Conservation (phyloP, 345 rosid genomes). For the Euphorbia peplus region DNA sequence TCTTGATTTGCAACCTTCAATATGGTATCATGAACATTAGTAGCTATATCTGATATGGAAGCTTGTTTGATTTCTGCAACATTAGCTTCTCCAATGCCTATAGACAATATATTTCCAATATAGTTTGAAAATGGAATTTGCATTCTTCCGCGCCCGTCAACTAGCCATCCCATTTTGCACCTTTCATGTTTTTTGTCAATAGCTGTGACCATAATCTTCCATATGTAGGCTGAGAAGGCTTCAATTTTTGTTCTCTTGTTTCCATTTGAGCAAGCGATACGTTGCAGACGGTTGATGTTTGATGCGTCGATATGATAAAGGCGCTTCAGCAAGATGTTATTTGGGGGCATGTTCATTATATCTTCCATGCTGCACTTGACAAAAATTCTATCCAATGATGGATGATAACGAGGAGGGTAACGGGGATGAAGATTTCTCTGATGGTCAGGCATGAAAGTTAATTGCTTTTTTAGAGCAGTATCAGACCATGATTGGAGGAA, state of each 20-base stretch:
- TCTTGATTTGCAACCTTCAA: slow-evolving; percentile 47
- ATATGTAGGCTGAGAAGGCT: slow-evolving; percentile 80
- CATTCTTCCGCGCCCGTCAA: slow-evolving; percentile 68
- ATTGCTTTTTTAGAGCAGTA: slow-evolving; percentile 49
- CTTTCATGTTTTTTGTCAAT: slow-evolving; percentile 36
- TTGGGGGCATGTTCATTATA: slow-evolving; percentile 49
- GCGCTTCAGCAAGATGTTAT: slow-evolving; percentile 51
- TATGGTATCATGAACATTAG: slow-evolving; percentile 53
- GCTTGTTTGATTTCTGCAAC: slow-evolving; percentile 43
- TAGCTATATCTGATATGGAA: slow-evolving; percentile 54
- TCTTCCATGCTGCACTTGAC: slow-evolving; percentile 65
- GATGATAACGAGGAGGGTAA: slow-evolving; percentile 51
- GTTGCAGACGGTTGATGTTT: slow-evolving; percentile 49
- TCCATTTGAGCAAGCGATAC: slow-evolving; percentile 44
- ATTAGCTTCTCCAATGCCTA: slow-evolving; percentile 61
- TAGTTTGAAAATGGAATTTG: slow-evolving; percentile 43
- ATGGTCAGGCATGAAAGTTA: slow-evolving; percentile 67
- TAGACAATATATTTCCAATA: slow-evolving; percentile 74
- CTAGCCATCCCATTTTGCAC: slow-evolving; percentile 91
- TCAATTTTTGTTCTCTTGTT: slow-evolving; percentile 64
- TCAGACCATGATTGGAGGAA: slow-evolving; percentile 71
- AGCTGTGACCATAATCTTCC: slow-evolving; percentile 65
- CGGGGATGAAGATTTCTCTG: slow-evolving; percentile 54
- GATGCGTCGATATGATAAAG: slow-evolving; percentile 60
- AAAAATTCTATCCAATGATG: slow-evolving; percentile 49